phyloP scores from a whole-genome alignment of 768 basidiomycete genomes.

The Pholiota conissans region DNA sequence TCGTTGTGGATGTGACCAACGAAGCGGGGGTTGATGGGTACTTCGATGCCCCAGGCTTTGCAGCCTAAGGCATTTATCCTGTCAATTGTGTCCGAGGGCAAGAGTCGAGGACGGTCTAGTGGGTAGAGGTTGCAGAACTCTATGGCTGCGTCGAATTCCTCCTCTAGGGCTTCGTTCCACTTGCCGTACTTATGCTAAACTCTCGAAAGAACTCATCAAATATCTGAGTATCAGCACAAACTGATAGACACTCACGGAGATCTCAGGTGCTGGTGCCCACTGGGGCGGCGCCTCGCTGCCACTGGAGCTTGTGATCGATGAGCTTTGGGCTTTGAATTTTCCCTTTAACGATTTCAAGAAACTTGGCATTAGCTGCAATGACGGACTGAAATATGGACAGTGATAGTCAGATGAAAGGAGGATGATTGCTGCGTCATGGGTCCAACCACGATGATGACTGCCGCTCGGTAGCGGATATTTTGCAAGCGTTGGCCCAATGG shows the following conservation, averaged over 20 bases:
- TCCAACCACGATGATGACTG: no score
- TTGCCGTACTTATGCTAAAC: conserved; percentile 46
- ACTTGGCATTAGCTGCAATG: background rate
- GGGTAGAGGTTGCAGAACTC: conserved; percentile 46
- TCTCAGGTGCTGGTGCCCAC: conserved; percentile 63
- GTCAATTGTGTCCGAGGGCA: conserved; percentile 55
- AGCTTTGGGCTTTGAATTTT: conserved; percentile 1
- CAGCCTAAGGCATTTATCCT: conserved; percentile 46
- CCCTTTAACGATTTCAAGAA: conserved; percentile 16
- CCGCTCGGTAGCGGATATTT: no score
- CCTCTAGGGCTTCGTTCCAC: conserved; percentile 54
- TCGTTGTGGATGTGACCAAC: conserved; percentile 42
- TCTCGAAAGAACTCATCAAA: background rate
- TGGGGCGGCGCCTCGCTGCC: conserved; percentile 38
- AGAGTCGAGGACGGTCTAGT: conserved; percentile 39
- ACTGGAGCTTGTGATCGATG: background rate
- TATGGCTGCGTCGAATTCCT: conserved; percentile 53
- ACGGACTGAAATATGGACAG: background rate
- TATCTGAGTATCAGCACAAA: no score
- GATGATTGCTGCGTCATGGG: background rate
- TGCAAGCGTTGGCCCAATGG: background rate
- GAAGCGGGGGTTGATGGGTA: conserved; percentile 43
- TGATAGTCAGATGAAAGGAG: background rate
- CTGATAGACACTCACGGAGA: conserved; percentile 31
- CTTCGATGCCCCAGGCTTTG: conserved; percentile 54